Evolutionary conservation across 2,329 filamentous ascomycete genomes (phyloP).

Genomic region (Shiraia bambusicola): DNA sequence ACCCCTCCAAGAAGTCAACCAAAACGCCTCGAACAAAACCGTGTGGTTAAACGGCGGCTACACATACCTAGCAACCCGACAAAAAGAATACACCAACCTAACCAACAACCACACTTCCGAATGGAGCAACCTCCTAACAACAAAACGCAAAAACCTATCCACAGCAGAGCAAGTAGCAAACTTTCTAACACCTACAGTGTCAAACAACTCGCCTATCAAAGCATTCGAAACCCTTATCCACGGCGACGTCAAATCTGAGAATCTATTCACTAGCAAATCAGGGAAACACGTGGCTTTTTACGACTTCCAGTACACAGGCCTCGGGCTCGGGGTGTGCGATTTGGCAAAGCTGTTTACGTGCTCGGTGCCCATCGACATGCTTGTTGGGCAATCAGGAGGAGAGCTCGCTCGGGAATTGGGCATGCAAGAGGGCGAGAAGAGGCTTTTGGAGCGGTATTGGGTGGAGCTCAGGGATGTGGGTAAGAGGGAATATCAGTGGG

Average conservation of each 20-base stretch:
- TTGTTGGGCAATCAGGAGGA: slow-evolving; percentile 38
- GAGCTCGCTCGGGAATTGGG: slow-evolving; percentile 43
- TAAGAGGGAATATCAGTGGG: slow-evolving; percentile 55
- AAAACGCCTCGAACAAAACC: slow-evolving; percentile 12
- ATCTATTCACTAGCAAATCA: slow-evolving; percentile 58
- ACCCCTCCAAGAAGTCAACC: slow-evolving; percentile 55
- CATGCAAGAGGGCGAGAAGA: slow-evolving; percentile 55
- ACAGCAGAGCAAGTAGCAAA: slow-evolving; percentile 57
- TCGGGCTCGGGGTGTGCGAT: slow-evolving; percentile 66
- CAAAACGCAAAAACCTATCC: slow-evolving; percentile 28
- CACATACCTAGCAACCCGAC: slow-evolving; percentile 66
- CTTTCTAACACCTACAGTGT: slow-evolving; percentile 49
- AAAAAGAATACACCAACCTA: slow-evolving; percentile 57
- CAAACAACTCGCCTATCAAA: slow-evolving; percentile 39
- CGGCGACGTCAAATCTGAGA: slow-evolving; percentile 70
- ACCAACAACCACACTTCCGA: slow-evolving; percentile 52
- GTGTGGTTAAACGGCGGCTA: slow-evolving; percentile 69
- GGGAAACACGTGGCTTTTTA: slow-evolving; percentile 62
- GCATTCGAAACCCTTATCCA: slow-evolving; percentile 61
- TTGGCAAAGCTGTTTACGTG: slow-evolving; percentile 68
- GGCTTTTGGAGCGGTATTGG: slow-evolving; percentile 56
- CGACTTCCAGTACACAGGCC: slow-evolving; percentile 69
- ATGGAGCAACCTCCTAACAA: slow-evolving; percentile 57
- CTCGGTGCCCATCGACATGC: slow-evolving; percentile 59
- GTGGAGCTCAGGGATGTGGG: slow-evolving; percentile 36